phyloP scores from a whole-genome alignment of 148 eudicot species.

The Persicaria tinctoria region DNA sequence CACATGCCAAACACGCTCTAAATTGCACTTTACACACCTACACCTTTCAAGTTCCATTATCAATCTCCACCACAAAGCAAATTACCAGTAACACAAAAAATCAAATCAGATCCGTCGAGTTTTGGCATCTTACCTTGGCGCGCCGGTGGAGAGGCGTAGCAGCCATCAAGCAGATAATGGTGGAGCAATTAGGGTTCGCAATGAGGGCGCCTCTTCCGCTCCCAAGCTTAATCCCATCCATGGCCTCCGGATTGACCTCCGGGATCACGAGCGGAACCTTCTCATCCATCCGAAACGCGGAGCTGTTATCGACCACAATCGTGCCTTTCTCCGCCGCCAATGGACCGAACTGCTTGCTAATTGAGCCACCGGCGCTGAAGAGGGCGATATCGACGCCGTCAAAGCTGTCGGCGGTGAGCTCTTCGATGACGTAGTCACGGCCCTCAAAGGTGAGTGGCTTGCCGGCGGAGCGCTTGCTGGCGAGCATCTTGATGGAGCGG shows the following conservation, averaged over 20 bases:
- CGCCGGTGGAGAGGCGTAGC: constrained; percentile 90
- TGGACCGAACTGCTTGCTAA: constrained; percentile 80
- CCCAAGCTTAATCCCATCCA: constrained; percentile 53
- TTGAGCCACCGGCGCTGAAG: constrained; percentile 84
- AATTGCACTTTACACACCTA: not conserved
- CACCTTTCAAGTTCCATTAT: not conserved
- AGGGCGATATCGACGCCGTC: constrained; percentile 73
- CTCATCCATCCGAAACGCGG: constrained; percentile 90
- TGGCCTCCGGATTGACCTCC: constrained; percentile 89
- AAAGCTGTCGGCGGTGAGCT: constrained; percentile 52
- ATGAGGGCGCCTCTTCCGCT: constrained; percentile 70
- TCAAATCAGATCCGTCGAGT: not conserved
- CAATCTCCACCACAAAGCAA: not conserved
- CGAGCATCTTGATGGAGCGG: constrained; percentile 75
- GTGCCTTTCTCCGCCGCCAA: constrained; percentile 62
- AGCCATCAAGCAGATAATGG: constrained; percentile 97
- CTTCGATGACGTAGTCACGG: constrained; percentile 43
- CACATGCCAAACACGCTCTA: no score
- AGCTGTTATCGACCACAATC: constrained; percentile 91
- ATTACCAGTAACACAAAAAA: not conserved
- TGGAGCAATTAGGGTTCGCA: constrained; percentile 96
- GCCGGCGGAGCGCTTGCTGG: constrained; percentile 80
- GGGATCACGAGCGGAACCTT: constrained; percentile 82
- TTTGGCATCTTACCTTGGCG: constrained; percentile 51
- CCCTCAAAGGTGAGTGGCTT: constrained; percentile 50